A percentile compares a stretch with the other conserved stretches of the same genome.
Evolutionary conservation across 2,329 filamentous ascomycete genomes (phyloP).

Genomic region (Conoideocrella luteorostrata): DNA sequence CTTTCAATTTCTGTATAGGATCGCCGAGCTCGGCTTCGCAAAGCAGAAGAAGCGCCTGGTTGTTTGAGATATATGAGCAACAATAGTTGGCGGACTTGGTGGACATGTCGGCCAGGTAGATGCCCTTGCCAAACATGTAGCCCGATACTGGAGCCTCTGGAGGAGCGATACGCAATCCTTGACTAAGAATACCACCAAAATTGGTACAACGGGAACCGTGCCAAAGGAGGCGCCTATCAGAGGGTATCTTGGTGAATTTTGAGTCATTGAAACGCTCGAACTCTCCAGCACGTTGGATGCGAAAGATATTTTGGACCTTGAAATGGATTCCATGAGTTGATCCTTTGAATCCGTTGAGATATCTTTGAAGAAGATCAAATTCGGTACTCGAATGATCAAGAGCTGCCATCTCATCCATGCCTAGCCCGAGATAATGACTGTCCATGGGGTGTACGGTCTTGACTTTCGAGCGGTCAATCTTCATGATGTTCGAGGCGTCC

Average conservation of each 20-base stretch:
- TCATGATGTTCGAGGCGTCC: constrained; percentile 71
- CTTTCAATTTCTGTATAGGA: constrained; percentile 60
- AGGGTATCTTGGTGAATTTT: constrained; percentile 44
- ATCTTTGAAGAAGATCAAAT: constrained; percentile 57
- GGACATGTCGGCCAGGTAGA: constrained; percentile 81
- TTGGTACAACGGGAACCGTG: constrained; percentile 81
- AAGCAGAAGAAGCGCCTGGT: constrained; percentile 68
- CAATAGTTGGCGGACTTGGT: constrained; percentile 81
- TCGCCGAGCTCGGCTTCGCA: constrained; percentile 74
- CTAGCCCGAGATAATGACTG: constrained; percentile 63
- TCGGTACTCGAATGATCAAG: constrained; percentile 54
- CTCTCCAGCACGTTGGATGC: constrained; percentile 72
- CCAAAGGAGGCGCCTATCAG: constrained; percentile 74
- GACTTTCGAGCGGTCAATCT: constrained; percentile 45
- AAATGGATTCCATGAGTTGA: constrained; percentile 57
- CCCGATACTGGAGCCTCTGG: constrained; percentile 72
- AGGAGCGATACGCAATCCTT: constrained; percentile 85
- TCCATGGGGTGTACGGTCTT: constrained; percentile 60
- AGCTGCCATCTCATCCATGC: constrained; percentile 69
- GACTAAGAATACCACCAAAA: constrained; percentile 78
- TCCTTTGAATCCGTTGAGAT: constrained; percentile 62
- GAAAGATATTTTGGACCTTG: constrained; percentile 69
- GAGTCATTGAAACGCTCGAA: constrained; percentile 58
- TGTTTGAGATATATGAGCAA: constrained; percentile 51
- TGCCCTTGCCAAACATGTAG: constrained; percentile 88